Percentiles rank a stretch among this genome's conserved stretches.
Conservation (phyloP, 345 rosid genomes). For the Eucalyptus urophylla region DNA sequence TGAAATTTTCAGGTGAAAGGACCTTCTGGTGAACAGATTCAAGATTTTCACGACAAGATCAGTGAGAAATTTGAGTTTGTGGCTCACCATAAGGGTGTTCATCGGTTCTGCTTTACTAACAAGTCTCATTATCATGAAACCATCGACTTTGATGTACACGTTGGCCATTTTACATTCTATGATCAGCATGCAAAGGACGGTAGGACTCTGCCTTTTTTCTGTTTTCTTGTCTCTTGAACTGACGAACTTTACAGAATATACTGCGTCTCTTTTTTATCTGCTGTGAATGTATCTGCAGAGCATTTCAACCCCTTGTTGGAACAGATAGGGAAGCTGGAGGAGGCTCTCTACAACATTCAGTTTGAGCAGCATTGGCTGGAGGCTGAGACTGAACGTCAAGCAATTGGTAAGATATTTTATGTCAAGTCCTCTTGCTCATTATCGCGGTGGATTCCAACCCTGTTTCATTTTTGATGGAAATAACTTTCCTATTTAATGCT, state of each 20-base stretch:
- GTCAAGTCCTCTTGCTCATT: background rate
- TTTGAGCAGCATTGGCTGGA: constrained; percentile 76
- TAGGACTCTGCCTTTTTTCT: background rate
- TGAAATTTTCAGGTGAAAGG: constrained; percentile 41
- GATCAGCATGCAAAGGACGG: constrained; percentile 84
- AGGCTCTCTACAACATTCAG: constrained; percentile 61
- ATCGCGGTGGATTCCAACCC: background rate
- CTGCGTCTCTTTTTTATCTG: background rate
- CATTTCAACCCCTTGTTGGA: constrained; percentile 50
- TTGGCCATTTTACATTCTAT: constrained; percentile 45
- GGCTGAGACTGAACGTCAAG: constrained; percentile 72
- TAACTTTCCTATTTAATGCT: background rate
- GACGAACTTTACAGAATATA: background rate
- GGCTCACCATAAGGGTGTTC: constrained; percentile 51
- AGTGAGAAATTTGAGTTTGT: constrained; percentile 62
- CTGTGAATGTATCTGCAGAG: constrained; percentile 16
- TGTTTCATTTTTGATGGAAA: background rate
- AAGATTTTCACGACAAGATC: constrained; percentile 48
- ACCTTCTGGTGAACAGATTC: constrained; percentile 44
- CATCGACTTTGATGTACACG: constrained; percentile 61
- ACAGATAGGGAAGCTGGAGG: constrained; percentile 50
- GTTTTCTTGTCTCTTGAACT: background rate
- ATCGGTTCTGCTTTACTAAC: constrained; percentile 62
- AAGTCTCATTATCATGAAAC: constrained; percentile 71
- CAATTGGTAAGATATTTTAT: constrained; percentile 16